Evolutionary conservation across 805 yeast species (phyloP).

Genomic region (Nakazawaea ishiwadae): DNA sequence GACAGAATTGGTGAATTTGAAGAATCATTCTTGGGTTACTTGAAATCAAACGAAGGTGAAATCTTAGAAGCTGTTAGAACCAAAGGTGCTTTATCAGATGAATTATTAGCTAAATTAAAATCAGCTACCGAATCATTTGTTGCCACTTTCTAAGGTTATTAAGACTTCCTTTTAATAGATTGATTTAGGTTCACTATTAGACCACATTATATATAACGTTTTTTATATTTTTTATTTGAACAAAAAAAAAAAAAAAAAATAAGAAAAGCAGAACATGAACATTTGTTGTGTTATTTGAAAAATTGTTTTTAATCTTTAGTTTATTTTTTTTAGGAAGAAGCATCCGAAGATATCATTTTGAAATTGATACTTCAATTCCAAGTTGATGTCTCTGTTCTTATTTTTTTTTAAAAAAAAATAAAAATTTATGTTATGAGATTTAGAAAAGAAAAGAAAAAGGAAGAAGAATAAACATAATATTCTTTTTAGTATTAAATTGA

Average conservation of each 20-base stretch:
- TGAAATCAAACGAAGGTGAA: slow-evolving; percentile 85
- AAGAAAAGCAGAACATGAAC: too few relatives aligned
- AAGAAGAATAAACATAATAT: neutral
- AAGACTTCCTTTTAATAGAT: slow-evolving; percentile 1
- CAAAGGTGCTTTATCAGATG: slow-evolving; percentile 88
- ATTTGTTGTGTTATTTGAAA: slow-evolving; percentile 1
- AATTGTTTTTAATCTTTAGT: slow-evolving; percentile 5
- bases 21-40: slow-evolving; percentile 85
- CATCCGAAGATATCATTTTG: neutral
- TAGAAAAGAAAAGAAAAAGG: slow-evolving; percentile 10
- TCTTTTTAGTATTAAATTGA: too few relatives aligned
- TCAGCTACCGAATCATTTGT: slow-evolving; percentile 88
- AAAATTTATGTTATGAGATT: slow-evolving; percentile 15
- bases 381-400: slow-evolving; percentile 1
- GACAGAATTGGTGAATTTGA: slow-evolving; percentile 89
- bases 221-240: slow-evolving; percentile 2
- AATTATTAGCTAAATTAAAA: slow-evolving; percentile 81
- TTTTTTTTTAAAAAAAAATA: slow-evolving; percentile 3
- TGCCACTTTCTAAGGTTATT: slow-evolving; percentile 83
- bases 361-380: too few relatives aligned
- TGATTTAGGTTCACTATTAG: too few relatives aligned
- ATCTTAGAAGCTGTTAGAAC: slow-evolving; percentile 79
- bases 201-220: slow-evolving; percentile 7
- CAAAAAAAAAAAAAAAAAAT: neutral
- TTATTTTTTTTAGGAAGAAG: too few relatives aligned